Conservation (phyloP, 2,329 filamentous ascomycete genomes). For the Daldinia sp. region DNA sequence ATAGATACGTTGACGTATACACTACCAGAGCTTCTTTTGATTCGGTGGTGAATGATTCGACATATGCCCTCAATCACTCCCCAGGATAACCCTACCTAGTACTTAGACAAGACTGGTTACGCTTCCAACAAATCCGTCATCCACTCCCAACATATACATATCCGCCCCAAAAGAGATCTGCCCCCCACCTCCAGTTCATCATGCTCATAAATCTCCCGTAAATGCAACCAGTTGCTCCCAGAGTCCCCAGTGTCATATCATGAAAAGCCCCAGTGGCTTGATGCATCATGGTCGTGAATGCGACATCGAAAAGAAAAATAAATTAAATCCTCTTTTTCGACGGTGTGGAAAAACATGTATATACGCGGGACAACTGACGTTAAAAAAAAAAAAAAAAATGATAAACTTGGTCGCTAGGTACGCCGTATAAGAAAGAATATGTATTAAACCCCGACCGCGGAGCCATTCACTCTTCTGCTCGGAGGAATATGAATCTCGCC, state of each 20-base stretch:
- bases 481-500: constrained; percentile 63
- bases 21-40: not conserved
- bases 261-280: constrained; percentile 30
- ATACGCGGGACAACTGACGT: constrained; percentile 30
- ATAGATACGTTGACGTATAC: not conserved
- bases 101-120: not conserved
- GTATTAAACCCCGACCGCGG: constrained; percentile 39
- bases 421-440: not conserved
- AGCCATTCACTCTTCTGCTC: constrained; percentile 39
- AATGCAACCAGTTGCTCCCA: constrained; percentile 40
- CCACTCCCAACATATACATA: constrained; percentile 29
- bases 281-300: constrained; percentile 42
- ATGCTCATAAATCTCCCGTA: constrained; percentile 41
- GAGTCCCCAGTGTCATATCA: constrained; percentile 30
- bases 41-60: constrained; percentile 6
- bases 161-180: not conserved
- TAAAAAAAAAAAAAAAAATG: too few relatives aligned
- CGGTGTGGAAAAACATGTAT: constrained; percentile 29
- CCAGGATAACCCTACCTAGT: constrained; percentile 5
- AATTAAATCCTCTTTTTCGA: constrained; percentile 20
- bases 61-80: constrained; percentile 20
- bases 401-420: constrained; percentile 3
- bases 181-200: constrained; percentile 19
- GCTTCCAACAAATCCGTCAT: constrained; percentile 4
- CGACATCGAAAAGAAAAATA: constrained; percentile 26